Percentiles rank a stretch among this genome's conserved stretches.
Evolutionary conservation across 1,284 basidiomycete species (phyloP).

Genomic region (Marasmius sp.): DNA sequence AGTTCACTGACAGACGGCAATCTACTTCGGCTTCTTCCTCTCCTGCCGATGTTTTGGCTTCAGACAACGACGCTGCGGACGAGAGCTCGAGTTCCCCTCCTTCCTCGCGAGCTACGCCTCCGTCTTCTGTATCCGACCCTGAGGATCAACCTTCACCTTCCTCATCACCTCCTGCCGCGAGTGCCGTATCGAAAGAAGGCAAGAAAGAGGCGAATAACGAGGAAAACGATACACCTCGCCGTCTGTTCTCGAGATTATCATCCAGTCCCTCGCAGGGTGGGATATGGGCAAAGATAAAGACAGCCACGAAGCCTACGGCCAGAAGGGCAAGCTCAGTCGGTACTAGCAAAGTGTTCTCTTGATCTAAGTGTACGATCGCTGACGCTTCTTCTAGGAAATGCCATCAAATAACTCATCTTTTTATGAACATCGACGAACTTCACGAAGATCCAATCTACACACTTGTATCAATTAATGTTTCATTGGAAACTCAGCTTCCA

Average conservation of each 20-base stretch:
- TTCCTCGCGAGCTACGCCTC: neutral
- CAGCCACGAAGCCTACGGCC: slow-evolving; percentile 21
- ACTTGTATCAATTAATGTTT: no score
- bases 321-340: slow-evolving; percentile 9
- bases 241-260: neutral
- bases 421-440: no score
- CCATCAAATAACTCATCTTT: no score
- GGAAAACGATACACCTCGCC: neutral
- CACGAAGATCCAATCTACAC: no score
- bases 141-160: neutral
- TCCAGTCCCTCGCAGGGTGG: slow-evolving; percentile 5
- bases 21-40: neutral
- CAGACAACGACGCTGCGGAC: neutral
- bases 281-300: slow-evolving; percentile 40
- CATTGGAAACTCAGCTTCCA: no score
- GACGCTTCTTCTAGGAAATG: no score
- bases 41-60: neutral
- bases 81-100: neutral
- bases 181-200: neutral
- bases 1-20: neutral
- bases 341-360: neutral
- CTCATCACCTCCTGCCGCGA: slow-evolving; percentile 2
- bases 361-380: no score
- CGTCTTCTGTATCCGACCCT: neutral
- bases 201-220: neutral